phyloP scores from a whole-genome alignment of 306 rosid genomes.

The Canavalia ensiformis region DNA sequence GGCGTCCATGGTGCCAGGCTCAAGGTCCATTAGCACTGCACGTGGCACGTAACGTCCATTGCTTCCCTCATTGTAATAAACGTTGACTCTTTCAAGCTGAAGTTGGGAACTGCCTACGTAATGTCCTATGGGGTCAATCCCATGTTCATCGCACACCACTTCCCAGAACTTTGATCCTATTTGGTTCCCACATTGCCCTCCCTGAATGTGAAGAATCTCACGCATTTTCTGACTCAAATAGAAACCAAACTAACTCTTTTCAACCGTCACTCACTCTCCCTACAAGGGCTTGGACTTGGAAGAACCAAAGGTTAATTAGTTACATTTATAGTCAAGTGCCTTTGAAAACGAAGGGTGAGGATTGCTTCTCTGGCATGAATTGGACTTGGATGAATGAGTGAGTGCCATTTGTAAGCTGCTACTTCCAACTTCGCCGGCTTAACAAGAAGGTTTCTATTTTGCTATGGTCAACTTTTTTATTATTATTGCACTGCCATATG shows the following conservation, averaged over 20 bases:
- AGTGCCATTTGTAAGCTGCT: slow-evolving; percentile 50
- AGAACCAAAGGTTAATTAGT: slow-evolving; percentile 17
- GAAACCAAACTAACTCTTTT: slow-evolving; percentile 21
- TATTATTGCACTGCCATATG: neutral
- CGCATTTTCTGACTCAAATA: slow-evolving; percentile 57
- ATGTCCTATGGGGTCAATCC: slow-evolving; percentile 63
- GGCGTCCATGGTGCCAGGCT: slow-evolving; percentile 85
- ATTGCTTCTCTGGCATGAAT: too few species aligned
- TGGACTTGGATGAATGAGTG: neutral
- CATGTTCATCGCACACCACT: slow-evolving; percentile 71
- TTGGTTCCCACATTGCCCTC: slow-evolving; percentile 86
- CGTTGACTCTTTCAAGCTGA: slow-evolving; percentile 68
- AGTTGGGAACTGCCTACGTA: slow-evolving; percentile 58
- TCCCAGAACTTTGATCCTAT: slow-evolving; percentile 56
- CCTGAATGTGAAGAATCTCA: slow-evolving; percentile 83
- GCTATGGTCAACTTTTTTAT: too few species aligned
- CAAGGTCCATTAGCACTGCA: slow-evolving; percentile 86
- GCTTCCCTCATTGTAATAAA: slow-evolving; percentile 69
- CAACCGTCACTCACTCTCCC: slow-evolving; percentile 41
- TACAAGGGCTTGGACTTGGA: slow-evolving; percentile 18
- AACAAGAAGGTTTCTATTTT: neutral
- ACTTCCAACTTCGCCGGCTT: slow-evolving; percentile 50
- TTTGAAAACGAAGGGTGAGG: slow-evolving; percentile 11
- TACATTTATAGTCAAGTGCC: slow-evolving; percentile 45
- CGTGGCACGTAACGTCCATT: slow-evolving; percentile 77